phyloP scores from a whole-genome alignment of 1,284 basidiomycete species.

The Trichosporon sp. region DNA sequence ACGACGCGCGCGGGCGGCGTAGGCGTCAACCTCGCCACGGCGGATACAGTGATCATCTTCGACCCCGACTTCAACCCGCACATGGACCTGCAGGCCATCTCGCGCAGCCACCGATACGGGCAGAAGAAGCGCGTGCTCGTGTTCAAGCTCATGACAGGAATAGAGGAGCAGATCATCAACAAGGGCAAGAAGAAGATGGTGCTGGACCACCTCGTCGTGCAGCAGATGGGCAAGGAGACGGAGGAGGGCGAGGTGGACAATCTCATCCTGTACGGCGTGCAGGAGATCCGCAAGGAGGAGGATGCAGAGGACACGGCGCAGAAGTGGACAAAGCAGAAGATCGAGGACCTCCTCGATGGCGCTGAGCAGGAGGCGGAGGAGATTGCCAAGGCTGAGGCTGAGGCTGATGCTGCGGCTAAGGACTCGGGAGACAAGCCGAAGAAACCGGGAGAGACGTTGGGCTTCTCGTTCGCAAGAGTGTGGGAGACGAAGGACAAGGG shows the following conservation, averaged over 20 bases:
- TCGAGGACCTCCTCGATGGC: slow-evolving; percentile 74
- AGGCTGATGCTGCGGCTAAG: slow-evolving; percentile 8
- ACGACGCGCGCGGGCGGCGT: slow-evolving; percentile 94
- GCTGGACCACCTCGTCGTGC: slow-evolving; percentile 81
- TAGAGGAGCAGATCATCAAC: slow-evolving; percentile 78
- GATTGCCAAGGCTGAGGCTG: slow-evolving; percentile 47
- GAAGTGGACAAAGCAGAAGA: slow-evolving; percentile 66
- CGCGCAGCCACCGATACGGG: slow-evolving; percentile 64
- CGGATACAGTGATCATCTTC: slow-evolving; percentile 70
- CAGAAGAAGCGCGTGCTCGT: slow-evolving; percentile 60
- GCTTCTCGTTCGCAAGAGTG: slow-evolving; percentile 78
- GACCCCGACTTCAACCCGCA: slow-evolving; percentile 95
- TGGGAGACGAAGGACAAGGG: slow-evolving; percentile 72
- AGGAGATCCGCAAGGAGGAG: slow-evolving; percentile 63
- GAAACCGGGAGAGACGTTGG: slow-evolving; percentile 32
- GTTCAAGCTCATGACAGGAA: slow-evolving; percentile 86
- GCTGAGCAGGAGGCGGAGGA: slow-evolving; percentile 66
- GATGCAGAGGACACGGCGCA: slow-evolving; percentile 4
- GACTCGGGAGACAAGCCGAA: slow-evolving; percentile 14
- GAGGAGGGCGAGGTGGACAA: slow-evolving; percentile 67
- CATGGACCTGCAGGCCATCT: slow-evolving; percentile 68
- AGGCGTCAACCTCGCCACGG: slow-evolving; percentile 72
- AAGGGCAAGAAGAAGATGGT: slow-evolving; percentile 84
- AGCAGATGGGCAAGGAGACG: slow-evolving; percentile 80
- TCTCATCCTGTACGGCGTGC: slow-evolving; percentile 74